Evolutionary conservation across 2,329 filamentous ascomycete species (phyloP), one percentile per base, ranked within the genome.

Genomic region (Pyricularia pennisetigena): DNA sequence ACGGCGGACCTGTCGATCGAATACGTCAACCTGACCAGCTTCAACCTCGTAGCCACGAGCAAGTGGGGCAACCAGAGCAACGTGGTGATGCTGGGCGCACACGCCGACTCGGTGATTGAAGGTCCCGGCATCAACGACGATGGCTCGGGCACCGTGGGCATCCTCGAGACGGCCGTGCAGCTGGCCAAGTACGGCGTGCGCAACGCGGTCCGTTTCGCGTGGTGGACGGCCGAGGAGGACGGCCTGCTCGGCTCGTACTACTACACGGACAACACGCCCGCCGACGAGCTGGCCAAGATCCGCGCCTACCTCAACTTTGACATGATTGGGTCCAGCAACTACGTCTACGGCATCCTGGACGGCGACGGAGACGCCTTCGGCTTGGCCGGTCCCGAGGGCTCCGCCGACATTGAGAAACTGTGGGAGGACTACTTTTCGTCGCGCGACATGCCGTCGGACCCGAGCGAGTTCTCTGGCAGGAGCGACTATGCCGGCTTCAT

Each of bases 401-500:
- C 84, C 16, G 85, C 80, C 0, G 79, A 86, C 70, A 83, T 83
- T 12, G 85, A 85, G 74, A 72, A 78, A 49, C 75, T 84, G 62
- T 86, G 86, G 73, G 78, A 83, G 71, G 75, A 80, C 12, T 87
- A 80, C 76, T 86, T 81, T 24, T 30, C 23, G 2, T 7, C 54
- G 4, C 26, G 41, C 23, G 62, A 54, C 75, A 70, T 69, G 67
- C 68, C 73, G 28, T 72, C 72, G 80, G 81, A 8, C 85, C 88
- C 71, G 82, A 82, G 81, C 61, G 81, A 82, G 71, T 86, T 82
- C 70, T 85, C 85, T 0, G 84, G 85, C 30, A 87, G 87, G 28
- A 84, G 85, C 74, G 89, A 91, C 75, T 91, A 91, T 73, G 87
- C 84, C 57, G 86, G 84, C 2, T 91, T 91, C 79, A 85, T 90